Evolutionary conservation across 2,329 filamentous ascomycete species (phyloP).

Genomic region (Colletotrichum lentis): DNA sequence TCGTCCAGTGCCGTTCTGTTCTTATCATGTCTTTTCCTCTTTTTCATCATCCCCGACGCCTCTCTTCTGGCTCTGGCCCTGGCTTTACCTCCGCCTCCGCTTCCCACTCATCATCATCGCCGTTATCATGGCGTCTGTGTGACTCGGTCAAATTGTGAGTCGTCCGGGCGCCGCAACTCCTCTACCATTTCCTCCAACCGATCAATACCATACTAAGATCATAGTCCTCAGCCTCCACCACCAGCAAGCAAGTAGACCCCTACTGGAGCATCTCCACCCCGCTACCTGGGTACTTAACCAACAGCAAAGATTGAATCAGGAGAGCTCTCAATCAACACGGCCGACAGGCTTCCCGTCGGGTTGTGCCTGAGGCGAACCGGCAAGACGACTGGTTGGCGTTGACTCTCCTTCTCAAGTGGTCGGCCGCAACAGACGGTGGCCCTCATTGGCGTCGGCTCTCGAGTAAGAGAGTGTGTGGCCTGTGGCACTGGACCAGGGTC

Average conservation of each 20-base stretch:
- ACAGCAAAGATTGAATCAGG: conserved; percentile 6
- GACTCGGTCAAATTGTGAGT: conserved; percentile 7
- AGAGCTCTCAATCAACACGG: background rate
- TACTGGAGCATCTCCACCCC: conserved; percentile 9
- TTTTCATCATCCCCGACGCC: conserved; percentile 6
- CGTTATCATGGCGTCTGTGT: conserved; percentile 1
- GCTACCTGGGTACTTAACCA: background rate
- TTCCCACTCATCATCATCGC: background rate
- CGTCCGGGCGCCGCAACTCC: conserved; percentile 20
- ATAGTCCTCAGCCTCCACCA: conserved; percentile 10
- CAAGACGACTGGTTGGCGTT: conserved; percentile 4
- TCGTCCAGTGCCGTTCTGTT: background rate
- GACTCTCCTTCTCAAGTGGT: background rate
- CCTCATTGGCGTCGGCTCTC: conserved; percentile 6
- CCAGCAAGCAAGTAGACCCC: background rate
- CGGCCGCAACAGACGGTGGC: background rate
- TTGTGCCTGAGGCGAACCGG: conserved; percentile 12
- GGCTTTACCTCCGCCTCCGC: background rate
- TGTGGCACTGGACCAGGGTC: conserved; percentile 30
- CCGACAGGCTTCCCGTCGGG: conserved; percentile 16
- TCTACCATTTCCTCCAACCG: conserved; percentile 11
- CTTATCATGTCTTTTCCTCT: background rate
- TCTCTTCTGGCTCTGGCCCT: background rate
- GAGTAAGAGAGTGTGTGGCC: conserved; percentile 7
- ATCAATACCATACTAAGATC: conserved; percentile 20